Base-by-base conservation (phyloP, 192 early-diverging fungal genomes). In the Irineochytrium annulatum region DNA sequence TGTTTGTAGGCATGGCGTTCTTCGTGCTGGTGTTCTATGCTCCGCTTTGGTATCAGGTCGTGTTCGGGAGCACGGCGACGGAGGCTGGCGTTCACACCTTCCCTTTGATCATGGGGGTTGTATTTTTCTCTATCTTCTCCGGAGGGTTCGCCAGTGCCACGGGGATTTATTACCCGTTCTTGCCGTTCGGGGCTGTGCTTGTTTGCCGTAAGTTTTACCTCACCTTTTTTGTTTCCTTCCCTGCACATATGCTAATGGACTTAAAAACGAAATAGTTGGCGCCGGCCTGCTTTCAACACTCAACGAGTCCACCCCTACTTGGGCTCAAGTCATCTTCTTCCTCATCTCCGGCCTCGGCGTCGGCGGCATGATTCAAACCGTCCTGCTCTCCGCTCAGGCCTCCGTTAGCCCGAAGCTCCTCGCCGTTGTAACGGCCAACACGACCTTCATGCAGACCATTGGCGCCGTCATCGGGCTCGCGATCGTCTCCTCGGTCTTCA, bases 11-110 rank as follows among this genome's bases (percentile, higher is more conserved):
- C 32, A 26, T 35, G 24, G 37, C 55, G 3, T 77, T 75, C 67
- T 75, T 70, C 56, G 43, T 58, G n/a, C 45, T 63, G 14, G 57
- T 72, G 22, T 72, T 61, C 53, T 68, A 64, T 43, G 26, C 48
- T 16, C 64, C 60, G 1, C 30, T 73, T 22, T 94, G 85, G 71
- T 91, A 91, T 67, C 82, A 91, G 67, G 80, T 94, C 22, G 87
- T 90, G n/a, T 70, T 82, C 32, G 87, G 82, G 22, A 33, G 52
- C 34, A 69, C 68, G 20, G 86, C 89, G 1, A 91, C 88, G 0
- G 62, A 73, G 1, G 83, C 89, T 1, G 89, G 91, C 43, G 59
- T 89, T 13, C 75, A 83, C 43, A 74, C 88, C 44, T 59, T 93
- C 48, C 86, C 91, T 0, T 82, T 88, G 46, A 80, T 90, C 39